Conservation (phyloP, 768 basidiomycete genomes). For the Tylopilus vinaceipallidus region DNA sequence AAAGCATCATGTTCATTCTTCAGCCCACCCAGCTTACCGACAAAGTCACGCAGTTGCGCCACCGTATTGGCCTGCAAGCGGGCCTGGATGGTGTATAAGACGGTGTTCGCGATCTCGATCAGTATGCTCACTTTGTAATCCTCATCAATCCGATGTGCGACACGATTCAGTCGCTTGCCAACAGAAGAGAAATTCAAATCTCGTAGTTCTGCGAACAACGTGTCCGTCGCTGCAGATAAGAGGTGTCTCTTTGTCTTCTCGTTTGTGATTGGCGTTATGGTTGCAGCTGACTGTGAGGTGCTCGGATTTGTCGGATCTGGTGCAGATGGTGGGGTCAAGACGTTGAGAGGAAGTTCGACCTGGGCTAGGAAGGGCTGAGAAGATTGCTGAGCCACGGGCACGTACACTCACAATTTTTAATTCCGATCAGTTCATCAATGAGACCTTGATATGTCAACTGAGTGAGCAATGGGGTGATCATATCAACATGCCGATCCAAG, state of each 20-base stretch:
- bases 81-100: conserved; percentile 43
- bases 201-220: conserved; percentile 76
- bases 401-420: conserved; percentile 75
- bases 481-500: conserved; percentile 86
- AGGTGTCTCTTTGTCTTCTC: conserved; percentile 90
- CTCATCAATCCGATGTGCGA: conserved; percentile 83
- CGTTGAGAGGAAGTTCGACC: conserved; percentile 73
- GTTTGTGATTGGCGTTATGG: conserved; percentile 55
- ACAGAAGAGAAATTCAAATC: conserved; percentile 93
- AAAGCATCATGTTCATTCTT: conserved; percentile 90
- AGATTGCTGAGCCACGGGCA: background rate
- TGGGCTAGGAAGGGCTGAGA: conserved; percentile 49
- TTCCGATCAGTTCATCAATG: conserved; percentile 86
- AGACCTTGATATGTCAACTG: conserved; percentile 97
- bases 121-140: conserved; percentile 74
- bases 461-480: conserved; percentile 94
- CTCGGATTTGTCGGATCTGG: conserved; percentile 38
- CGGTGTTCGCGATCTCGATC: background rate
- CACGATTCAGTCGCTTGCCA: conserved; percentile 74
- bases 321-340: conserved; percentile 58
- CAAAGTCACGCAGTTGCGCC: conserved; percentile 89
- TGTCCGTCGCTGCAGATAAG: conserved; percentile 74
- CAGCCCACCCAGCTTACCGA: conserved; percentile 89
- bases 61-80: conserved; percentile 88
- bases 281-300: conserved; percentile 41